These are phyloP conservation scores for Solanum chilense DNA, from an alignment of 257 asterid species.

Conservation along the genomic window DNA sequence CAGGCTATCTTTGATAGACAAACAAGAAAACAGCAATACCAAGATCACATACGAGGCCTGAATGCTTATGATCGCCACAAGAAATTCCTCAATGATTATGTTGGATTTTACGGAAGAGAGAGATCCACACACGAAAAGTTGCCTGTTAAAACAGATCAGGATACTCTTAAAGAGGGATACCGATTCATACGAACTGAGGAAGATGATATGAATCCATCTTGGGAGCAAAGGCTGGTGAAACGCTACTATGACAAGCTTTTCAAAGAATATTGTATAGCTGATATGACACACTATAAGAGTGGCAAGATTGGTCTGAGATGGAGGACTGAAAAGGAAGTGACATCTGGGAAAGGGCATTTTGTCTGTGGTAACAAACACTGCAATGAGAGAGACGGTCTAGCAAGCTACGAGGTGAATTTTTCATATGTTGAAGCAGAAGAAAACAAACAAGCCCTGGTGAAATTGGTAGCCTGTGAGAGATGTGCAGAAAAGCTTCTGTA, in stretches of 20 bases:
- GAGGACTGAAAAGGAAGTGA: constrained; percentile 97
- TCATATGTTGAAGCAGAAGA: constrained; percentile 95
- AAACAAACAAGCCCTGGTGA: constrained; percentile 91
- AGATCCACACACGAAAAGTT: constrained; percentile 31
- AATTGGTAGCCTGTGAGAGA: constrained; percentile 88
- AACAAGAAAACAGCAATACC: constrained; percentile 88
- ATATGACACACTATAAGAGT: constrained; percentile 87
- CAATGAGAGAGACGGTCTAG: constrained; percentile 47
- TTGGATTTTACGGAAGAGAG: constrained; percentile 63
- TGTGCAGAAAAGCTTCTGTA: constrained; percentile 84
- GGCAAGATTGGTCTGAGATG: constrained; percentile 99
- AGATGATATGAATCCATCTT: constrained; percentile 79
- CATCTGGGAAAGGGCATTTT: constrained; percentile 98
- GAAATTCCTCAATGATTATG: constrained; percentile 75
- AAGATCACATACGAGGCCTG: constrained; percentile 84
- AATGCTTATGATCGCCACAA: constrained; percentile 97
- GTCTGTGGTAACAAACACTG: constrained; percentile 93
- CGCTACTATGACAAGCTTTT: constrained; percentile 88
- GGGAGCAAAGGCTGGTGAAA: constrained; percentile 96
- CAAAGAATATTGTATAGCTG: constrained; percentile 98
- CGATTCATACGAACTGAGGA: constrained; percentile 54
- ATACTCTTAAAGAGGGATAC: constrained; percentile 97
- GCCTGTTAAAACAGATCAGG: constrained; percentile 87
- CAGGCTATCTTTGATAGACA: constrained; percentile 69
- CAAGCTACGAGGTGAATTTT: constrained; percentile 97